Evolutionary conservation across 371 early-diverging fungal genomes (phyloP).

Genomic region (Mortierella sp.): DNA sequence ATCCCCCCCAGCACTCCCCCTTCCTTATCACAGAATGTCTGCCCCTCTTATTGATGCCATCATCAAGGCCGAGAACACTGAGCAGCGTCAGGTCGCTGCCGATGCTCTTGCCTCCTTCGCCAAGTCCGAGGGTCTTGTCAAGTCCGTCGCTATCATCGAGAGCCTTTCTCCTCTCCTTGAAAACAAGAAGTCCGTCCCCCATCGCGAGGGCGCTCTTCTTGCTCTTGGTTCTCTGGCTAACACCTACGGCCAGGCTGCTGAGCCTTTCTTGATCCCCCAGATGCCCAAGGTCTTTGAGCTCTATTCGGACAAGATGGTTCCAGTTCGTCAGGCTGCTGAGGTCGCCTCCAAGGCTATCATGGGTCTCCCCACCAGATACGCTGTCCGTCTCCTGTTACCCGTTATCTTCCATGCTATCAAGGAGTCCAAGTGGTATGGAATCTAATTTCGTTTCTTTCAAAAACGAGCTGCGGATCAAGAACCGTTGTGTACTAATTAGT

Average conservation of each 20-base stretch:
- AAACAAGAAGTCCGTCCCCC: conserved; percentile 66
- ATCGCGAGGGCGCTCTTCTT: conserved; percentile 69
- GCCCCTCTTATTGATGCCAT: conserved; percentile 54
- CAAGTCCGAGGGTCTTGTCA: conserved; percentile 56
- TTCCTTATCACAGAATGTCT: conserved; percentile 26
- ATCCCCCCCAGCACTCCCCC: conserved; percentile 1
- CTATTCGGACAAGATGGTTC: conserved; percentile 67
- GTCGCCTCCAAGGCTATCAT: conserved; percentile 63
- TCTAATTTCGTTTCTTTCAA: conserved; percentile 7
- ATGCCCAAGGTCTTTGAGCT: conserved; percentile 64
- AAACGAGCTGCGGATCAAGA: not conserved
- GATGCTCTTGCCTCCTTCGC: conserved; percentile 54
- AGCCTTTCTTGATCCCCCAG: conserved; percentile 68
- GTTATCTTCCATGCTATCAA: conserved; percentile 66
- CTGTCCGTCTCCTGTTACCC: conserved; percentile 63
- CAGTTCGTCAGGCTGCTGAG: conserved; percentile 67
- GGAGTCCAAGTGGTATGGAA: conserved; percentile 68
- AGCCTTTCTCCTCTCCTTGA: conserved; percentile 51
- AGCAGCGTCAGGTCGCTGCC: conserved; percentile 55
- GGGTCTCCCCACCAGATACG: conserved; percentile 58
- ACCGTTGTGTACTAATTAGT: too few species aligned
- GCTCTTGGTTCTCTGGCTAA: conserved; percentile 62
- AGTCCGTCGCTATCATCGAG: conserved; percentile 57
- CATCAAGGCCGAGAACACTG: conserved; percentile 56
- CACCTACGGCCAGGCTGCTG: conserved; percentile 60